These are phyloP conservation scores for Byssothecium circinans DNA, from an alignment of 2,329 filamentous ascomycete genomes.

Conservation along the genomic window DNA sequence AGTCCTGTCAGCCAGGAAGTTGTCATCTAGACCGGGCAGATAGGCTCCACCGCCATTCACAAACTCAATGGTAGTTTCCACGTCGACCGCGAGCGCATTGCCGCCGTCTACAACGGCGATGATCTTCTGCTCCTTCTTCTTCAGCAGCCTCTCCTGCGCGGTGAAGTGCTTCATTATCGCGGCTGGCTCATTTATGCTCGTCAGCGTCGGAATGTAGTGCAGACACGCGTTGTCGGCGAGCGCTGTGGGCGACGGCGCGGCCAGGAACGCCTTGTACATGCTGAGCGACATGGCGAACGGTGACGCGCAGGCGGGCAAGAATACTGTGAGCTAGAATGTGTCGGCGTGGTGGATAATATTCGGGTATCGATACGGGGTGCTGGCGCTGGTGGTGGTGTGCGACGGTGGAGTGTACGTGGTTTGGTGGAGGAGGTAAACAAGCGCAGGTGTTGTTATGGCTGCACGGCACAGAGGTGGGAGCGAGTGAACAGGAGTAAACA, in stretches of 20 bases:
- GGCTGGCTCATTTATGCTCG: conserved; percentile 67
- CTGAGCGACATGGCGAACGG: conserved; percentile 41
- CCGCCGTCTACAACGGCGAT: conserved; percentile 72
- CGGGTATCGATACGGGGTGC: conserved; percentile 8
- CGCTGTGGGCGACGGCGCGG: conserved; percentile 45
- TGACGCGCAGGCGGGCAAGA: background rate
- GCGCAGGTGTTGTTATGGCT: background rate
- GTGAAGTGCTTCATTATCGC: conserved; percentile 83
- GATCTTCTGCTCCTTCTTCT: conserved; percentile 79
- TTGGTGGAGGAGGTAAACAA: background rate
- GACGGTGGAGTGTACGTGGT: conserved; percentile 3
- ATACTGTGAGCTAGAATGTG: conserved; percentile 2
- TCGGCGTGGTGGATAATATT: background rate
- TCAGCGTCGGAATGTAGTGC: conserved; percentile 89
- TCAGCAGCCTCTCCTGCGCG: conserved; percentile 70
- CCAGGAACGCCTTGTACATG: conserved; percentile 51
- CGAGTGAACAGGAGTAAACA: background rate
- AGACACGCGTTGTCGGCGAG: conserved; percentile 51
- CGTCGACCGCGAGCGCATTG: conserved; percentile 71
- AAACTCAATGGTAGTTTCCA: conserved; percentile 84
- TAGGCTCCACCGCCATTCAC: conserved; percentile 78
- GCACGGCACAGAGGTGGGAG: background rate
- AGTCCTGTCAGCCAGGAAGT: conserved; percentile 82
- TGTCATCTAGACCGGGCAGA: conserved; percentile 87
- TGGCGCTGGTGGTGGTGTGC: background rate